Conservation (phyloP, 2,329 filamentous ascomycete species). For the Dactylellina parvicollis region DNA sequence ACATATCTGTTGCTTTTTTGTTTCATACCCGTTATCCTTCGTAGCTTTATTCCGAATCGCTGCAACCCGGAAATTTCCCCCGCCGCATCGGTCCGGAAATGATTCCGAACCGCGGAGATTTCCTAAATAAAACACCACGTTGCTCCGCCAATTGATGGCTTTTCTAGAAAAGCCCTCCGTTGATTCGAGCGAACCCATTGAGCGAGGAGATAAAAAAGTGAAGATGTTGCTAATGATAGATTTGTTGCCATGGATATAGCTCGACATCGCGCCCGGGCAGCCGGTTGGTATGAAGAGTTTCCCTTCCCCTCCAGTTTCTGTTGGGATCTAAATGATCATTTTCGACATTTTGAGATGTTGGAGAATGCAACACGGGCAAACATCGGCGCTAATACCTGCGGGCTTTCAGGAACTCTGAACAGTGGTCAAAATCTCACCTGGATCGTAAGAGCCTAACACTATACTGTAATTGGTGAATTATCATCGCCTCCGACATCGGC, state of each 20-base stretch:
- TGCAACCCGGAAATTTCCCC: conserved; percentile 2
- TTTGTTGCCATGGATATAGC: background rate
- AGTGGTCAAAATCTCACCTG: conserved; percentile 40
- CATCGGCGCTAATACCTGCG: background rate
- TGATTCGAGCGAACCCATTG: background rate
- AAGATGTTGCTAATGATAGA: conserved; percentile 1
- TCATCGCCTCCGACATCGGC: background rate
- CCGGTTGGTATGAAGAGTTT: conserved; percentile 37
- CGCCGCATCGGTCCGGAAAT: background rate
- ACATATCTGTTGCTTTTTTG: background rate
- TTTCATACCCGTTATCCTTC: background rate
- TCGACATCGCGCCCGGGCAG: conserved; percentile 29
- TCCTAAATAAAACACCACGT: background rate
- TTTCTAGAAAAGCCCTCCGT: background rate
- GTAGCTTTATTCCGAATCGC: conserved; percentile 43
- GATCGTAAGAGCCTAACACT: conserved; percentile 30
- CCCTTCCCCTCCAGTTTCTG: background rate
- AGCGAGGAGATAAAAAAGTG: background rate
- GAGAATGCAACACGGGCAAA: conserved; percentile 2
- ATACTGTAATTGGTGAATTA: background rate
- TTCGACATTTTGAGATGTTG: background rate
- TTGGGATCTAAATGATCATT: too few relatives aligned
- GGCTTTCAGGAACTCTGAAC: conserved; percentile 22
- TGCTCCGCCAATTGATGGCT: conserved; percentile 1
- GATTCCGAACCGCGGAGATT: conserved; percentile 19